phyloP scores from a whole-genome alignment of 306 rosid species.

The Cicer chorassanicum region DNA sequence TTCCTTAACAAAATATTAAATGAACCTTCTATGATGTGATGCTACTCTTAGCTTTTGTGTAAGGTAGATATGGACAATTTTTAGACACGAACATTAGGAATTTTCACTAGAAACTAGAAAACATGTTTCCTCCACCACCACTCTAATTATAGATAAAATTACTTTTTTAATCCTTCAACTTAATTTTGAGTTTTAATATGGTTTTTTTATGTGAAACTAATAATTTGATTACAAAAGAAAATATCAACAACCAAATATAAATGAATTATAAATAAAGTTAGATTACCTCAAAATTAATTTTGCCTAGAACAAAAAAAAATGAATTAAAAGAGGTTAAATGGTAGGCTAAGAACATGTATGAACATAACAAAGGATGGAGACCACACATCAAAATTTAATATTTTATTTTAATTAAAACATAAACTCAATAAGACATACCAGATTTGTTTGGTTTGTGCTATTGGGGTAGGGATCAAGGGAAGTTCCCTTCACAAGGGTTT shows the following conservation, averaged over 20 bases:
- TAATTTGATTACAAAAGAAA: neutral
- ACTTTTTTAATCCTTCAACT: neutral
- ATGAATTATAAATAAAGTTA: too few species aligned
- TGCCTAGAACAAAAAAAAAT: too few species aligned
- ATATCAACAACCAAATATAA: too few species aligned
- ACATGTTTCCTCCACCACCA: slow-evolving; percentile 3
- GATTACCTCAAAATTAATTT: too few species aligned
- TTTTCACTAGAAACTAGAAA: slow-evolving; percentile 21
- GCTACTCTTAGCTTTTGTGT: slow-evolving; percentile 12
- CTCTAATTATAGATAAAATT: neutral
- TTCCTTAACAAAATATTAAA: slow-evolving; percentile 3
- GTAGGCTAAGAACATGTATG: slow-evolving; percentile 2
- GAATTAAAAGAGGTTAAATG: too few species aligned
- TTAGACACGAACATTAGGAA: slow-evolving; percentile 21
- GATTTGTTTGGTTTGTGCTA: slow-evolving; percentile 52
- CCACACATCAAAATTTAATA: slow-evolving; percentile 1
- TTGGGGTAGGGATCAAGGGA: slow-evolving; percentile 49
- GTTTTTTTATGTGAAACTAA: neutral
- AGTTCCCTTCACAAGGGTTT: slow-evolving; percentile 53
- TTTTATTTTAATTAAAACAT: slow-evolving; percentile 30
- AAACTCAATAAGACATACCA: slow-evolving; percentile 40
- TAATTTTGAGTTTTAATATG: neutral
- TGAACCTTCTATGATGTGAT: slow-evolving; percentile 40
- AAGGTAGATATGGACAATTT: slow-evolving; percentile 37
- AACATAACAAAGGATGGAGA: slow-evolving; percentile 32